A percentile compares a stretch with the other conserved stretches of the same genome.
Conservation (phyloP, 2,329 filamentous ascomycete species). For the Hypoxylon sp. region DNA sequence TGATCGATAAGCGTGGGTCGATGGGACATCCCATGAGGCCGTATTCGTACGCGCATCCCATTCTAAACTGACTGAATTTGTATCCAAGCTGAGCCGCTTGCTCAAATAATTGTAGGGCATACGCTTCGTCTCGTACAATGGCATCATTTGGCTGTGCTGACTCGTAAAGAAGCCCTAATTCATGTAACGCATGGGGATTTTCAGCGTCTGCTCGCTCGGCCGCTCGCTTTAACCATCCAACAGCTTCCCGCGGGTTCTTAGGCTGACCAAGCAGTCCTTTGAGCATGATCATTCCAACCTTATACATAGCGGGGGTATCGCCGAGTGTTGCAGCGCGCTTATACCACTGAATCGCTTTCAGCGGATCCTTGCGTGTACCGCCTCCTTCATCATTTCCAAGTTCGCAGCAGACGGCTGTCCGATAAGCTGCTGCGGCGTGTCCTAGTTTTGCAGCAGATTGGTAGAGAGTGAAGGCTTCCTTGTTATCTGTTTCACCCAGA, state of each 20-base stretch:
- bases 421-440: conserved; percentile 88
- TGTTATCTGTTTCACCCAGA: conserved; percentile 85
- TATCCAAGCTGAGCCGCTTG: conserved; percentile 91
- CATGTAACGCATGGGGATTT: conserved; percentile 95
- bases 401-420: conserved; percentile 96
- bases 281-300: conserved; percentile 94
- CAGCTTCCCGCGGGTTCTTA: conserved; percentile 84
- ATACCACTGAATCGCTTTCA: conserved; percentile 99
- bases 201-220: conserved; percentile 88
- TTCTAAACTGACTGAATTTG: conserved; percentile 92
- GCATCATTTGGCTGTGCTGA: conserved; percentile 75
- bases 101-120: conserved; percentile 84
- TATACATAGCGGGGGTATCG: conserved; percentile 96
- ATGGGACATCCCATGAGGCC: conserved; percentile 85
- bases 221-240: conserved; percentile 93
- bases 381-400: conserved; percentile 95
- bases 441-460: conserved; percentile 92
- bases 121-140: conserved; percentile 83
- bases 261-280: conserved; percentile 93
- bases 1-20: conserved; percentile 86
- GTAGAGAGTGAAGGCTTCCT: conserved; percentile 93
- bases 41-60: conserved; percentile 92
- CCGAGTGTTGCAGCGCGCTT: conserved; percentile 90
- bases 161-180: conserved; percentile 78
- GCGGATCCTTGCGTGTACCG: conserved; percentile 88